These are phyloP conservation scores for Linum trigynum DNA, from an alignment of 345 rosid genomes.

Conservation along the genomic window DNA sequence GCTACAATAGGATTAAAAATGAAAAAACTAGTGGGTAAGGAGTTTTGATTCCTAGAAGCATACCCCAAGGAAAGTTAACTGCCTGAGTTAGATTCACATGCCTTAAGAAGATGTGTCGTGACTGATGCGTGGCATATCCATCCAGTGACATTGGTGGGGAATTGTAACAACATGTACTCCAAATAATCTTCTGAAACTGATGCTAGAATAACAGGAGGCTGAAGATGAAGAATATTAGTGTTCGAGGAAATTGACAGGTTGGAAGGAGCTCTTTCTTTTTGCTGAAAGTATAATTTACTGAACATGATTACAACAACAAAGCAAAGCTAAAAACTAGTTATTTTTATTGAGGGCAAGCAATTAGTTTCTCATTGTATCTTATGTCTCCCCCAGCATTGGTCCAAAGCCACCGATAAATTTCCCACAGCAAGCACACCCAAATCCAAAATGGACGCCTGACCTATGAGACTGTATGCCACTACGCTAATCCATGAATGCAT, in stretches of 20 bases:
- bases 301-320: no score
- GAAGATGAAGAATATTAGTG: background rate
- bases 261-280: no score
- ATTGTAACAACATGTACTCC: conserved; percentile 80
- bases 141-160: conserved; percentile 90
- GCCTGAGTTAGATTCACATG: conserved; percentile 43
- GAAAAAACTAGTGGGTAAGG: background rate
- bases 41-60: conserved; percentile 20
- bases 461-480: no score
- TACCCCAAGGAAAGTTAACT: conserved; percentile 22
- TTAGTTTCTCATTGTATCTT: no score
- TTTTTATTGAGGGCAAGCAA: no score
- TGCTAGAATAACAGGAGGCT: conserved; percentile 31
- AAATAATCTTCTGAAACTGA: conserved; percentile 93
- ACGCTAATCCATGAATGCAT: no score
- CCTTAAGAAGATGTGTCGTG: conserved; percentile 95
- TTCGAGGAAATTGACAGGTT: background rate
- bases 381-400: no score
- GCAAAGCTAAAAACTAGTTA: no score
- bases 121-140: conserved; percentile 89
- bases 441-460: no score
- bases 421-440: no score
- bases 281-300: no score
- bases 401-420: no score
- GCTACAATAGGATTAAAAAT: background rate